Evolutionary conservation across 169 alveolate genomes (phyloP).

Genomic region (Plasmodium yoelii): DNA sequence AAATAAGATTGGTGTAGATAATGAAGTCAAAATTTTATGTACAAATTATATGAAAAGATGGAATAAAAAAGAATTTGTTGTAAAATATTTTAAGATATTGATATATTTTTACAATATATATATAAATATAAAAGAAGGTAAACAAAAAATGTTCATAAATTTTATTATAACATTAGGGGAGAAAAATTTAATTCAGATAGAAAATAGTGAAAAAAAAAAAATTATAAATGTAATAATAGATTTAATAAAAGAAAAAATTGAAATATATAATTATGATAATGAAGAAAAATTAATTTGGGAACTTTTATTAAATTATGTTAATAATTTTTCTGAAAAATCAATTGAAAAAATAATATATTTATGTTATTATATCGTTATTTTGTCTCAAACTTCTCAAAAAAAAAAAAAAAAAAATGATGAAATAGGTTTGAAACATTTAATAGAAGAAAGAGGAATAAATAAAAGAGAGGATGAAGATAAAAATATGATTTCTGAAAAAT

Average conservation of each 20-base stretch:
- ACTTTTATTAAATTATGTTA: constrained; percentile 19
- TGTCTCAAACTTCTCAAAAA: background rate
- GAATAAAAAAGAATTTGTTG: constrained; percentile 23
- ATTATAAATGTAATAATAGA: constrained; percentile 16
- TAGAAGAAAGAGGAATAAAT: background rate
- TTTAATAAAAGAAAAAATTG: constrained; percentile 15
- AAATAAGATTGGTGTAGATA: too few relatives aligned
- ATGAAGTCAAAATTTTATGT: too few relatives aligned
- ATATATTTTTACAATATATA: constrained; percentile 38
- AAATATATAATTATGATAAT: background rate
- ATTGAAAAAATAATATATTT: constrained; percentile 36
- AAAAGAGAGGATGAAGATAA: background rate
- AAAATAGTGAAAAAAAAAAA: background rate
- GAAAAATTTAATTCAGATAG: background rate
- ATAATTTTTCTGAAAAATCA: constrained; percentile 40
- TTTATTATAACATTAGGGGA: constrained; percentile 1
- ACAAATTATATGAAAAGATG: background rate
- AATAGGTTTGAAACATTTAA: background rate
- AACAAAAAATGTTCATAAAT: constrained; percentile 10
- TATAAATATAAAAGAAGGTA: constrained; percentile 20
- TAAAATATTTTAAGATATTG: constrained; percentile 36
- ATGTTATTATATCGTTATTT: constrained; percentile 39
- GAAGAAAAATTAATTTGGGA: background rate
- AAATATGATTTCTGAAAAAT: background rate
- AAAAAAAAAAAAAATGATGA: background rate